Evolutionary conservation across 2,329 filamentous ascomycete species (phyloP), one percentile per base, ranked within the genome.

Genomic region (Pseudonectria buxi): DNA sequence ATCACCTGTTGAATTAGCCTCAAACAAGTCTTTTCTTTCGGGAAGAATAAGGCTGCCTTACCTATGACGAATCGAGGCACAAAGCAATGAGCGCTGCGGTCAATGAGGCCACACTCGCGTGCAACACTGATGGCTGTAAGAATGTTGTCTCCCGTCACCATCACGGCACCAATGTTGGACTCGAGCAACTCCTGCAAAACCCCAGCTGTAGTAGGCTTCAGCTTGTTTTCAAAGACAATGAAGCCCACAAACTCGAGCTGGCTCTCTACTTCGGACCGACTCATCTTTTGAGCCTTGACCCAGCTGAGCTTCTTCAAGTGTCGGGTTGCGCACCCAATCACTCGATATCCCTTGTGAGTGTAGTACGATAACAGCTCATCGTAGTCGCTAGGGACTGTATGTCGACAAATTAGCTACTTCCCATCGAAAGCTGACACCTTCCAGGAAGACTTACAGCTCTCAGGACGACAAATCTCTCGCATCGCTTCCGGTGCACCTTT

Each of bases 101-200:
- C 79, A 46, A 96, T 81, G 37, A 98, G 68, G 28, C 81, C 76
- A 58, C 89, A 95, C 54, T 96, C 89, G 50, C 89, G 76, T 4
- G 88, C 90, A 36, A 98, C 92, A 51, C 89, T 95, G 54, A 98
- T 89, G 14, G 92, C 92, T 9, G 92, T 98, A 36, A 96, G 66
- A 44, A 96, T 96, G 50, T 98, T 98, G 67, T 98, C 92, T 22
- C 92, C 92, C 0, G 92, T 98, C 44, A 94, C 94, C 92, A 98
- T 98, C 33, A 95, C 80, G 18, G 84, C 83, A 25, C 86, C 78
- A 47, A 98, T 95, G 37, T 84, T 84, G 7, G 94, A 90, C 34
- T 82, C 71, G 24, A 78, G 73, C 3, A 98, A 72, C 62, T 96
- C 89, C 37, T 83, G 74, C 16, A 98, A 77, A 24, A 95, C 84